Percentiles rank a stretch among this genome's conserved stretches.
phyloP scores from a whole-genome alignment of 805 yeast species.

The Saccharomyces cerevisiae region DNA sequence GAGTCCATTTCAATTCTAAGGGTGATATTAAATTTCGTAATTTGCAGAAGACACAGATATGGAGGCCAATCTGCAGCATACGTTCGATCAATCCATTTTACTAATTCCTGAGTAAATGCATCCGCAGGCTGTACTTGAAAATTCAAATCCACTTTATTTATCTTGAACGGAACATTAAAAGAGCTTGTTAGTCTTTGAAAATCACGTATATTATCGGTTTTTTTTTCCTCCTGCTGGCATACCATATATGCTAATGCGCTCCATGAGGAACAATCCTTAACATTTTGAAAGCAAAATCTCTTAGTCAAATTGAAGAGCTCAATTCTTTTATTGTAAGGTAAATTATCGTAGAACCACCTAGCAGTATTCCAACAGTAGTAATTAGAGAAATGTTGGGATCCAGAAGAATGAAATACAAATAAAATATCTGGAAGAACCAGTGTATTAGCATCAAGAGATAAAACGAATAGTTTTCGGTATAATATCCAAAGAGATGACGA shows the following conservation, averaged over 20 bases:
- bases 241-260: conserved; percentile 19
- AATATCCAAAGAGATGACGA: conserved; percentile 34
- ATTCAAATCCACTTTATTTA: not conserved
- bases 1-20: not conserved
- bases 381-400: conserved; percentile 29
- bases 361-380: conserved; percentile 36
- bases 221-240: conserved; percentile 5
- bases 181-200: conserved; percentile 2
- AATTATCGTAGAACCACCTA: conserved; percentile 26
- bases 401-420: conserved; percentile 22
- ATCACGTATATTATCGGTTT: conserved; percentile 6
- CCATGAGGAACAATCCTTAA: conserved; percentile 33
- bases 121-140: conserved; percentile 1
- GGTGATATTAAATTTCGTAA: conserved; percentile 1
- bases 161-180: not conserved
- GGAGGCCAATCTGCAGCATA: conserved; percentile 22
- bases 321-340: conserved; percentile 7
- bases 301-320: conserved; percentile 10
- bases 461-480: conserved; percentile 26
- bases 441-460: not conserved
- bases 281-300: conserved; percentile 21
- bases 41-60: conserved; percentile 14
- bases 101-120: conserved; percentile 3
- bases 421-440: conserved; percentile 5
- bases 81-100: conserved; percentile 12